Conservation (phyloP, 2,329 filamentous ascomycete species). For the Nectriaceae sp. region DNA sequence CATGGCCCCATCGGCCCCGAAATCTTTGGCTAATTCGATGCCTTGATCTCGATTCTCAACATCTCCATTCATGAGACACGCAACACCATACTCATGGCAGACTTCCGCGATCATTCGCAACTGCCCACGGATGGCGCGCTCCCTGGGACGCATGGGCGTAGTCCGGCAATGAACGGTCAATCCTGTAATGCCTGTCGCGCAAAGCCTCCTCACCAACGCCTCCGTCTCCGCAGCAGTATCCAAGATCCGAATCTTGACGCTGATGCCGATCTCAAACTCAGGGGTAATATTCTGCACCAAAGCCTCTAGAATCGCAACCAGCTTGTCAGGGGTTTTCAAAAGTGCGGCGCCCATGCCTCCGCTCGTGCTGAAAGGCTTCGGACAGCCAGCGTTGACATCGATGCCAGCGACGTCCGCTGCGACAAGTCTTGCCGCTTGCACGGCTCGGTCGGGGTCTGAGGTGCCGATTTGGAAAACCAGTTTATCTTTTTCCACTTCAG, state of each 20-base stretch:
- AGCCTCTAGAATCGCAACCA: constrained; percentile 80
- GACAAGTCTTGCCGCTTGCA: constrained; percentile 80
- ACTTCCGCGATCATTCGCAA: constrained; percentile 80
- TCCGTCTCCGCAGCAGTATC: constrained; percentile 76
- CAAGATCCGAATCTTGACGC: constrained; percentile 92
- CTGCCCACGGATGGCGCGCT: constrained; percentile 83
- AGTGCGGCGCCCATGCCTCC: constrained; percentile 96
- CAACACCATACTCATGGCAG: constrained; percentile 82
- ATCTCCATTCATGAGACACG: constrained; percentile 95
- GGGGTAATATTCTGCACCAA: constrained; percentile 77
- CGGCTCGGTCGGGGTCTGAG: constrained; percentile 77
- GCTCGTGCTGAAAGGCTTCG: constrained; percentile 91
- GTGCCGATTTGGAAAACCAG: constrained; percentile 94
- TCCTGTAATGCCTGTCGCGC: constrained; percentile 85
- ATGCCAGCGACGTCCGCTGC: constrained; percentile 89
- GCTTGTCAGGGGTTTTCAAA: constrained; percentile 78
- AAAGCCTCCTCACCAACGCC: constrained; percentile 73
- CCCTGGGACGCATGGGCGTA: constrained; percentile 89
- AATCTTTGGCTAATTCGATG: constrained; percentile 71
- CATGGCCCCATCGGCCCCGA: constrained; percentile 92
- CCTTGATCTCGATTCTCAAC: constrained; percentile 76
- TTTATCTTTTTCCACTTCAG: constrained; percentile 70
- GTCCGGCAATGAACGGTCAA: constrained; percentile 95
- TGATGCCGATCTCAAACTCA: constrained; percentile 86
- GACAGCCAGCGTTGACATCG: constrained; percentile 97